Base-by-base conservation (phyloP, 202 grass and related monocot genomes). In the Saccharum hybrid region DNA sequence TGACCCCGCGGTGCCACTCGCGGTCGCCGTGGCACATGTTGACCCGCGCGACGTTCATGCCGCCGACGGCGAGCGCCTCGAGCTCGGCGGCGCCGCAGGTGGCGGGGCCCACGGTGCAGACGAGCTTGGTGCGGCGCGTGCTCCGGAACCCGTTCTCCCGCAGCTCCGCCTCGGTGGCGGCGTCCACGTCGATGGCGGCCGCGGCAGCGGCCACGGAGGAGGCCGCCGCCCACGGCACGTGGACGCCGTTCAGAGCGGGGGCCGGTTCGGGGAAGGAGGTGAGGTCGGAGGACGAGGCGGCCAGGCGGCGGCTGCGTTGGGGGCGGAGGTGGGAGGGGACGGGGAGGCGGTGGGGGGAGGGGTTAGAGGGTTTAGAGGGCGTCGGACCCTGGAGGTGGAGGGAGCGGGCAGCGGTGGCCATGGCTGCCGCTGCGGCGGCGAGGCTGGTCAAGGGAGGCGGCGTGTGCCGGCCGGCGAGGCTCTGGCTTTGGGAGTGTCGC, bases 11-110 rank as follows among this genome's bases (percentile, higher is more conserved):
- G 86, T 99, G 96, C 96, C 96, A 99, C 57, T 94, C 91, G 41
- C 77, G 93, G 30, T 92, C 92, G 26, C 96, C 96, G 73, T 99
- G 96, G 93, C 96, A 96, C 96, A 99, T 99, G 88, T 96, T 99
- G 56, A 99, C 38, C 31, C 96, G 78, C 18, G 91, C 96, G 7
- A 96, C 96, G 71, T 99, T 96, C 96, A 99, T 96, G 45, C 96
- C 96, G n/a, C 2, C 93, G 1, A 90, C 88, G 26, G 96, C 96
- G 63, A 99, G 86, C 66, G 91, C 93, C 90, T 99, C 91, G 11
- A 99, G 86, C 88, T 99, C 91, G 22, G 87, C 91, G 83, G 10
- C 46, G 34, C 77, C 89, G 87, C 45, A 90, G 31, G 96, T 98
- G 82, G 91, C 89, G 1, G 96, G 96, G 0, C 96, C 96, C 10